Evolutionary conservation across 2,329 filamentous ascomycete species (phyloP), one percentile per base, ranked within the genome.

Genomic region (Xylariaceae sp.): DNA sequence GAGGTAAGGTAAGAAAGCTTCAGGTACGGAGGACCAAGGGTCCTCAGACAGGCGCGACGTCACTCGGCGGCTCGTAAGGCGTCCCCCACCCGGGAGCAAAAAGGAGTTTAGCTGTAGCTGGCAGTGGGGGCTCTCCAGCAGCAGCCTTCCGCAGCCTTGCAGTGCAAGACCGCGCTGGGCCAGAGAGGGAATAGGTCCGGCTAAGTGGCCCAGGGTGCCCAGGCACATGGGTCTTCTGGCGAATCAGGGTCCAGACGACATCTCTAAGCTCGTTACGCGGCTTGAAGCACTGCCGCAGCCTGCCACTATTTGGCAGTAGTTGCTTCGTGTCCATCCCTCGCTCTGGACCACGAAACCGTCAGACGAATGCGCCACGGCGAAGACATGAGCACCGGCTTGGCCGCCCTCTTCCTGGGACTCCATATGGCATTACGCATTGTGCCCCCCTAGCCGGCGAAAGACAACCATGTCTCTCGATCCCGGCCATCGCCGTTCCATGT

Each of bases 401-500:
- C 38, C 34, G 19, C 19, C 29, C 34, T 29, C 42, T 33, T 31
- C 38, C 34, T 40, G 36, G 39, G 35, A 33, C 44, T 44, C 46
- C 48, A 39, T 31, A 50, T 51, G 47, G 45, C 44, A 42, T 39
- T 45, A 41, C 45, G 34, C 23, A 40, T 39, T 31, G 40, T 43
- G 15, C 46, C 50, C 45, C 48, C 39, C 43, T 52, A 49, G 49
- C 42, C 43, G 36, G 41, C 32, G 35, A 36, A 42, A 46, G 43
- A 46, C 46, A 32, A 37, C 19, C 48, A 83, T 84, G 80, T 69
- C 75, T 54, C 74, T 77, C 64, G 79, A 83, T 59, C 67, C 70
- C 37, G 67, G 63, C 45, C 60, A 65, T 44, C 71, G 70, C 40
- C 71, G 70, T 52, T 78, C 77, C 37, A 63, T 67, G 48, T 92